A percentile compares a stretch with the other conserved stretches of the same genome.
phyloP scores from a whole-genome alignment of 768 basidiomycete genomes.

The Xerocomellus amylosporus region DNA sequence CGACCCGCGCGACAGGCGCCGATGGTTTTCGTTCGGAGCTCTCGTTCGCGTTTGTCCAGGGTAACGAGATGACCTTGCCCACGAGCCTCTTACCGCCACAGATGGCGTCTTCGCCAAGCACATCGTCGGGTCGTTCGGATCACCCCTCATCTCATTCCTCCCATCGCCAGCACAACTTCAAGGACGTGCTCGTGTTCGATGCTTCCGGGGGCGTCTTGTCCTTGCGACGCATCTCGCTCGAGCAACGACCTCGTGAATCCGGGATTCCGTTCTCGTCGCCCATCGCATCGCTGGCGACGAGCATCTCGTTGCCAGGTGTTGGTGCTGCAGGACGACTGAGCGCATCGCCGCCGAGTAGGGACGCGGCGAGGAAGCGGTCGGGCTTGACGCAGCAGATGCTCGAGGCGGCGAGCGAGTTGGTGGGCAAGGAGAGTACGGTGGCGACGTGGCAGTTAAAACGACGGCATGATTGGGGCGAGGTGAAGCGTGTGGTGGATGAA shows the following conservation, averaged over 20 bases:
- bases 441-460: conserved; percentile 67
- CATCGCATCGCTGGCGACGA: conserved; percentile 43
- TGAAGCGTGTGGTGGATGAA: conserved; percentile 35
- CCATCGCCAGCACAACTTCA: conserved; percentile 45
- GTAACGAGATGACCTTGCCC: conserved; percentile 35
- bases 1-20: conserved; percentile 27
- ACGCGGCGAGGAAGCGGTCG: conserved; percentile 29
- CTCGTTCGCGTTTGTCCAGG: conserved; percentile 53
- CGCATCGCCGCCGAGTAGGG: conserved; percentile 26
- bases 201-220: conserved; percentile 53
- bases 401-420: conserved; percentile 35
- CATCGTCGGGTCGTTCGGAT: conserved; percentile 30
- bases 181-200: conserved; percentile 70
- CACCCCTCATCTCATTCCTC: conserved; percentile 29
- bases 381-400: conserved; percentile 36
- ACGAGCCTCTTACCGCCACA: conserved; percentile 36
- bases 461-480: conserved; percentile 50
- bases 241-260: conserved; percentile 30
- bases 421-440: conserved; percentile 41
- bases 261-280: conserved; percentile 26
- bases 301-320: conserved; percentile 59
- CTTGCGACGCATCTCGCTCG: conserved; percentile 51
- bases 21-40: conserved; percentile 40
- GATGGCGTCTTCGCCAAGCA: conserved; percentile 24
- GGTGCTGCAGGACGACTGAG: conserved; percentile 42